Base-by-base conservation (phyloP, 1,139 yeast genomes). In the Nakaseomyces delphensis region DNA sequence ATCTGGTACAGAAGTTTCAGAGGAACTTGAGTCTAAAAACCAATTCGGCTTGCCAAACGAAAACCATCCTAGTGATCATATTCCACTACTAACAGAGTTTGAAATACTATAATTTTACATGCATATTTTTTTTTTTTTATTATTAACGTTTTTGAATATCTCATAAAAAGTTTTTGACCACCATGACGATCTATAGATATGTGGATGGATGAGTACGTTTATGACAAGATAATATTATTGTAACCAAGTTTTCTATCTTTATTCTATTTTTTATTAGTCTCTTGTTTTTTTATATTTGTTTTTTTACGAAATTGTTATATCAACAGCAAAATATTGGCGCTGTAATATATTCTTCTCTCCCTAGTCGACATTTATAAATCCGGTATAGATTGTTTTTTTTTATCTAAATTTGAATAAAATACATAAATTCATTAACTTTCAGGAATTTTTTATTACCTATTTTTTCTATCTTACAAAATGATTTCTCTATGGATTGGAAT, bases 61-160 rank as follows among this genome's bases (percentile, higher is more conserved):
- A 9, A 79, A 83, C 55, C 84, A 82, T 66, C 96, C 97, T 20
- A 84, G 95, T 39, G 97, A 89, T 64, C 96, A 89, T 64, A 79
- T 89, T 52, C 91, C 96, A 6, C 68, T 89, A 46, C 77, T 85
- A 38, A 73, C 87, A 15, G 80, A 79, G 58, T 79, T 87, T 56
- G 80, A 77, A 54, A 76, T 81, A 21, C 44, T 53, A 16, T 33
- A 14, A 20, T 9, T 4, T 15, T n/a, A 23, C 14, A n/a, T 31
- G 35, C 31, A 48, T 44, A 10, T 2, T 45, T 24, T 11, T 3
- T 11, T 19, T 11, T 27, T 25, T 21, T 33, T 16, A n/a, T n/a
- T n/a, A n/a, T n/a, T n/a, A n/a, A n/a, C n/a, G n/a, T n/a, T n/a
- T n/a, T n/a, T n/a, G n/a, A n/a, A n/a, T n/a, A n/a, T n/a, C n/a